Evolutionary conservation across 1,139 yeast species (phyloP).

Genomic region (Barnettozyma hawaiiensis): DNA sequence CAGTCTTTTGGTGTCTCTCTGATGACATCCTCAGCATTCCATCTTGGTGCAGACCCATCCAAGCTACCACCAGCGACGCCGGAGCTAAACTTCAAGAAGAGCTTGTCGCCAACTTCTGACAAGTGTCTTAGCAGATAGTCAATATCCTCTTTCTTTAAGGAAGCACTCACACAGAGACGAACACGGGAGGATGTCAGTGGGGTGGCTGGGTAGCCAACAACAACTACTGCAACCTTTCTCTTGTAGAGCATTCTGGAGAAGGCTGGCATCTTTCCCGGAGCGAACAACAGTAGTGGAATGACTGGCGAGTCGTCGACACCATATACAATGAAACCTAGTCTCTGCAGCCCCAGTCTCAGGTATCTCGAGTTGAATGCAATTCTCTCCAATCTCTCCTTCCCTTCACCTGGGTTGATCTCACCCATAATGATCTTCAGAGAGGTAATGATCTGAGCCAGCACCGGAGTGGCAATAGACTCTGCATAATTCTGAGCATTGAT

Average conservation of each 20-base stretch:
- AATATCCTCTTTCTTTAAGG: conserved; percentile 89
- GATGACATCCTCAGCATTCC: conserved; percentile 72
- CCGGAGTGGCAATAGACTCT: conserved; percentile 88
- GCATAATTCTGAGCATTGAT: conserved; percentile 73
- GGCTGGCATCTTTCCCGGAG: conserved; percentile 94
- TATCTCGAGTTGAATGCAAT: conserved; percentile 95
- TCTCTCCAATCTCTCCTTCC: conserved; percentile 82
- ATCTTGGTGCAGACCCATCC: conserved; percentile 61
- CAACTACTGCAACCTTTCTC: conserved; percentile 84
- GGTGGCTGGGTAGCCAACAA: conserved; percentile 97
- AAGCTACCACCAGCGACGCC: conserved; percentile 65
- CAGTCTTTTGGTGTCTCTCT: conserved; percentile 71
- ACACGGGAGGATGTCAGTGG: conserved; percentile 87
- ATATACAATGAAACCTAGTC: conserved; percentile 86
- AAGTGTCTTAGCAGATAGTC: conserved; percentile 71
- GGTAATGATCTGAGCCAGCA: conserved; percentile 78
- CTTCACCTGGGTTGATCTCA: conserved; percentile 86
- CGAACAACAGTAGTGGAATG: conserved; percentile 77
- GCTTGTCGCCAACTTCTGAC: conserved; percentile 72
- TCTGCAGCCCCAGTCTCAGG: conserved; percentile 81
- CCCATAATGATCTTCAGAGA: conserved; percentile 79
- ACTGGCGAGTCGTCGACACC: conserved; percentile 98
- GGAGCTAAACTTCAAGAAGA: conserved; percentile 72
- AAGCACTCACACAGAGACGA: conserved; percentile 87
- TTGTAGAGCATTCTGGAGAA: conserved; percentile 77